phyloP scores from a whole-genome alignment of 495 filamentous ascomycete genomes.

The Thermochaetoides thermophila region DNA sequence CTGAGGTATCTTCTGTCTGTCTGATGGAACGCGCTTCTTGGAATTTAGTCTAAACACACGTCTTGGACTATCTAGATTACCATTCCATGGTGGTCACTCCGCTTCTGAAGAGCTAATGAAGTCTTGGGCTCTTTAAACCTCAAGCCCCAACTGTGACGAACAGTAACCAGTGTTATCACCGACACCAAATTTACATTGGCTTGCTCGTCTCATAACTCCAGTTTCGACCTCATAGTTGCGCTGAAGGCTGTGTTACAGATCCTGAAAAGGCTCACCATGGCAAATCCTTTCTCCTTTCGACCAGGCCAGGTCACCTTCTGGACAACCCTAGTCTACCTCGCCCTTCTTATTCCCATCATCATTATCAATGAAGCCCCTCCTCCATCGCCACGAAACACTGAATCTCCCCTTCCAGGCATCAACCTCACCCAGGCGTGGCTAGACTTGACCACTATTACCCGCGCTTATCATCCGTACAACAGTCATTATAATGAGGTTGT shows the following conservation, averaged over 20 bases:
- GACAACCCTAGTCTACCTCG: constrained; percentile 53
- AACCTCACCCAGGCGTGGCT: constrained; percentile 76
- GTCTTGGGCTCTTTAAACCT: no score
- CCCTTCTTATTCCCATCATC: constrained; percentile 52
- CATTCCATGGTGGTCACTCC: no score
- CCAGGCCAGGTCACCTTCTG: constrained; percentile 59
- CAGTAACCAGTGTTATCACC: no score
- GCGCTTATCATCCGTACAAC: constrained; percentile 77
- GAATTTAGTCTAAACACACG: no score
- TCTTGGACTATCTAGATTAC: no score
- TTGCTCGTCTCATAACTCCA: no score
- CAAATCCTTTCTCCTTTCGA: constrained; percentile 36
- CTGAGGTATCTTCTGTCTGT: no score
- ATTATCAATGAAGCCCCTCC: constrained; percentile 65
- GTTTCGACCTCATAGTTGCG: no score
- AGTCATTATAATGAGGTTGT: constrained; percentile 68
- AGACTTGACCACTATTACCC: constrained; percentile 63
- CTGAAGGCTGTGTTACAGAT: not conserved
- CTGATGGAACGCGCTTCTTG: no score
- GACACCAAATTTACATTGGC: no score
- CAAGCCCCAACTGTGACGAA: no score
- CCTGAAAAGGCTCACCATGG: constrained; percentile 6
- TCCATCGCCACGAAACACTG: constrained; percentile 41
- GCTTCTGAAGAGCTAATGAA: no score
- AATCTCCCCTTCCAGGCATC: constrained; percentile 27